Evolutionary conservation across 176 grass and related monocot species (phyloP).

Genomic region (Musa acuminata): DNA sequence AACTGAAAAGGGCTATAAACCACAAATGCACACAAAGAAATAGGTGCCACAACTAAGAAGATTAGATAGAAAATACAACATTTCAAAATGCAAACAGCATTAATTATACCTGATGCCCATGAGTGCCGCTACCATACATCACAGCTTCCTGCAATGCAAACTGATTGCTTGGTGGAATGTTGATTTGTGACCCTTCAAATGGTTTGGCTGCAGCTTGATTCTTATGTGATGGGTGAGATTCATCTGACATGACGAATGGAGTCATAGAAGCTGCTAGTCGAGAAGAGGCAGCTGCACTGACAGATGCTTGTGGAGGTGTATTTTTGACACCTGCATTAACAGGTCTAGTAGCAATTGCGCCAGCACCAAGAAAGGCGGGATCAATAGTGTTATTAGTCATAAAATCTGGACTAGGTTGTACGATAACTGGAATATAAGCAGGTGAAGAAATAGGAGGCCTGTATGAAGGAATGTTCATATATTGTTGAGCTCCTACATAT

Average conservation of each 20-base stretch:
- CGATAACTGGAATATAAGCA: slow-evolving; percentile 46
- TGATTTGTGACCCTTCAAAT: slow-evolving; percentile 33
- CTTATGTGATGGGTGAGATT: slow-evolving; percentile 29
- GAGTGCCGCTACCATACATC: slow-evolving; percentile 16
- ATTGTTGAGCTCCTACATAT: slow-evolving; percentile 36
- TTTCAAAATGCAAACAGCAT: slow-evolving; percentile 7
- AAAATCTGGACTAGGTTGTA: slow-evolving; percentile 42
- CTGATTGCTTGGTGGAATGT: slow-evolving; percentile 39
- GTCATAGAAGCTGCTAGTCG: slow-evolving; percentile 26
- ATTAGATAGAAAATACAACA: not conserved
- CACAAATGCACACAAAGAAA: not conserved
- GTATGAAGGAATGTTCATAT: slow-evolving; percentile 38
- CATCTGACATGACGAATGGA: slow-evolving; percentile 19
- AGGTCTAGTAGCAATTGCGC: slow-evolving; percentile 28
- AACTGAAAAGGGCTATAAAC: not conserved
- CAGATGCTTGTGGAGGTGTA: slow-evolving; percentile 26
- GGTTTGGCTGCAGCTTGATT: slow-evolving; percentile 40
- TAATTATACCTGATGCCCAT: slow-evolving; percentile 42
- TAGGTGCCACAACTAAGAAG: not conserved
- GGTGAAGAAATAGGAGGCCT: slow-evolving; percentile 37
- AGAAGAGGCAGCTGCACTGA: slow-evolving; percentile 31
- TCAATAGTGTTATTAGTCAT: slow-evolving; percentile 30
- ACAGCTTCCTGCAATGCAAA: slow-evolving; percentile 22
- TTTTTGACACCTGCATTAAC: slow-evolving; percentile 28
- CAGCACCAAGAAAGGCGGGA: slow-evolving; percentile 18